Conservation (phyloP, 148 eudicot genomes). For the Rhododendron vialii region DNA sequence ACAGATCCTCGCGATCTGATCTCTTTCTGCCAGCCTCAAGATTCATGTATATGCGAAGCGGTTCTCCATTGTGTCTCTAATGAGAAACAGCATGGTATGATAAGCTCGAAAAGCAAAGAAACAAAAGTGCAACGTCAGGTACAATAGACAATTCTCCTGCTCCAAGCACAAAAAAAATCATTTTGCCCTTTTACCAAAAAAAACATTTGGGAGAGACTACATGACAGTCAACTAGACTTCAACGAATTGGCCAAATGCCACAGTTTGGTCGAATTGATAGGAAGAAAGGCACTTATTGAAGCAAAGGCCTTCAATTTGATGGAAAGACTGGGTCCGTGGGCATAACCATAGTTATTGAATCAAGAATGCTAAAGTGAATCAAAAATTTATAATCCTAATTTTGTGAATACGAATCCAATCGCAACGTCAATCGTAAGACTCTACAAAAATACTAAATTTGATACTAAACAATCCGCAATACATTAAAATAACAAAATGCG, state of each 20-base stretch:
- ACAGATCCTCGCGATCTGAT: conserved; percentile 79
- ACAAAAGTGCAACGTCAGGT: neutral
- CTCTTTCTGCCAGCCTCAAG: conserved; percentile 91
- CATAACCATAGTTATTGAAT: neutral
- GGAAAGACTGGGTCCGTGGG: neutral
- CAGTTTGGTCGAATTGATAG: neutral
- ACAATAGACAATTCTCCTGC: neutral
- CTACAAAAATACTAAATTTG: neutral
- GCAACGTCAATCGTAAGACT: too few relatives aligned
- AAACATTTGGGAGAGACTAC: neutral
- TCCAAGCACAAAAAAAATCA: neutral
- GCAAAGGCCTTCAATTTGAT: neutral
- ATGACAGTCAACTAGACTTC: neutral
- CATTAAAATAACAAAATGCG: neutral
- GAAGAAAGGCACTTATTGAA: neutral
- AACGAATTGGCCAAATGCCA: neutral
- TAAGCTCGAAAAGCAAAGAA: conserved; percentile 9
- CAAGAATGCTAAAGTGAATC: neutral
- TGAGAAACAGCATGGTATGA: conserved; percentile 11
- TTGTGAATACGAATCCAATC: neutral
- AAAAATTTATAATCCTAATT: neutral
- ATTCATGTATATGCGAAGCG: conserved; percentile 91
- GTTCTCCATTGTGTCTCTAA: conserved; percentile 76
- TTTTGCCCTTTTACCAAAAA: neutral
- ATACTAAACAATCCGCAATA: neutral